Base-by-base conservation (phyloP, 75 land plant species). In the Azolla pinnata region DNA sequence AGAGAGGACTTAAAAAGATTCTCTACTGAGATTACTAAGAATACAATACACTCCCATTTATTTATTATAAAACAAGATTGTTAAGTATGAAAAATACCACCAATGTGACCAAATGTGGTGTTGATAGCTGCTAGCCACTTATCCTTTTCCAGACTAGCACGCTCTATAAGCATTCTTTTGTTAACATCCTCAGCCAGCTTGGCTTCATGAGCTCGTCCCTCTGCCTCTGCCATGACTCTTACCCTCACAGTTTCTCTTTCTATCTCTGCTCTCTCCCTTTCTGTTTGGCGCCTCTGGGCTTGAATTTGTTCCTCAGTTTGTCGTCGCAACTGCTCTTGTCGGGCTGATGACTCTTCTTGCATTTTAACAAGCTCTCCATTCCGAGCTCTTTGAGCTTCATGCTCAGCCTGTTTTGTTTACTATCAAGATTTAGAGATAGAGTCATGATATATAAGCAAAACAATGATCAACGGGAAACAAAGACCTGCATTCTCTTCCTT, bases 401-500 rank as follows among this genome's bases (percentile, higher is more conserved):
- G 82, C 29, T 92, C 97, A 42, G 86, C 86, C 97, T 87, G 72
- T 46, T n/a, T 20, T 25, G 24, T 20, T 20, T 17, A 42, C 47
- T 21, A 59, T 25, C 19, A 40, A 9, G 16, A 42, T 10, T 10
- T 16, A 42, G 16, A 42, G 9, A 16, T n/a, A n/a, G n/a, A n/a
- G n/a, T n/a, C n/a, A n/a, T n/a, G n/a, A n/a, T n/a, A n/a, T 12
- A 7, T 23, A 38, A 30, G 45, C 46, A 16, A 31, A 44, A 26
- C n/a, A n/a, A n/a, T n/a, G n/a, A n/a, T n/a, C n/a, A n/a, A n/a
- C n/a, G n/a, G n/a, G n/a, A n/a, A n/a, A n/a, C n/a, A n/a, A n/a
- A n/a, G n/a, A 71, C 97, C 83, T 84, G 86, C 93, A 87, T 84
- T 54, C 97, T 82, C 64, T 92, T 92, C 61, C 89, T 78, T n/a